These are phyloP conservation scores for Amaranthus tricolor DNA, from an alignment of 179 eudicot genomes.

Conservation along the genomic window DNA sequence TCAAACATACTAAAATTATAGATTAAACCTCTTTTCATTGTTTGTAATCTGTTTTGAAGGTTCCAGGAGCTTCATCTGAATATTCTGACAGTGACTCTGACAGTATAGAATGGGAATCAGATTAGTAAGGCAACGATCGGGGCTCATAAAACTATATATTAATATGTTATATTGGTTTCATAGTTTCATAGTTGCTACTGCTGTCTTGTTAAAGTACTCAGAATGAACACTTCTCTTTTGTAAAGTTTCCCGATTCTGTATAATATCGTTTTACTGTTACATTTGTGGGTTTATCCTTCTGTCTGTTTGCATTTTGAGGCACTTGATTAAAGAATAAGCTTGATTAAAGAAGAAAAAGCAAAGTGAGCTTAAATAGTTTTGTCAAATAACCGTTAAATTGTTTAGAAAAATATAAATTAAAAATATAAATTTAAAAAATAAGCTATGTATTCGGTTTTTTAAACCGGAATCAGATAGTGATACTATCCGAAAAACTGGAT, in stretches of 20 bases:
- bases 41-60: constrained; percentile 26
- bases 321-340: no score
- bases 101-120: constrained; percentile 36
- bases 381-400: no score
- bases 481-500: no score
- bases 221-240: neutral
- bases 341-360: no score
- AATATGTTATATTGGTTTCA: neutral
- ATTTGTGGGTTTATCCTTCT: no score
- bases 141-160: neutral
- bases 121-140: constrained; percentile 10
- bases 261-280: no score
- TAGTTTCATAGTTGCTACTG: neutral
- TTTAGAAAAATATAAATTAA: no score
- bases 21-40: neutral
- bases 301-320: no score
- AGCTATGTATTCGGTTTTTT: no score
- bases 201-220: neutral
- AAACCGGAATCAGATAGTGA: no score
- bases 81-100: constrained; percentile 31
- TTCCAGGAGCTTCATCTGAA: constrained; percentile 19
- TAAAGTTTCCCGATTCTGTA: neutral
- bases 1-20: neutral
- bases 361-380: no score
- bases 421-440: no score